These are phyloP conservation scores for Metschnikowia bowlesiae DNA, from an alignment of 805 yeast genomes.

Conservation along the genomic window DNA sequence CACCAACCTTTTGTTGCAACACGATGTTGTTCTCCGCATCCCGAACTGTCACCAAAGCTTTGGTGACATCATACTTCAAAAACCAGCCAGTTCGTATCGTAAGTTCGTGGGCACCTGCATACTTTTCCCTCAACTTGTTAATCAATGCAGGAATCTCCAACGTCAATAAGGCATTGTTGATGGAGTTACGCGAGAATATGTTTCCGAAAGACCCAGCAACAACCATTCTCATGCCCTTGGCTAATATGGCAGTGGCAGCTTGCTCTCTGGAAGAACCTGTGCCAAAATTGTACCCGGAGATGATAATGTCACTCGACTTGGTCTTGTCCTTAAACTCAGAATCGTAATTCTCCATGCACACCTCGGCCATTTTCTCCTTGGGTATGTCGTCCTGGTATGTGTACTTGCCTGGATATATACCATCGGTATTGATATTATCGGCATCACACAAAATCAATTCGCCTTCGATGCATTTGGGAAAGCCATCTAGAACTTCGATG, in stretches of 20 bases:
- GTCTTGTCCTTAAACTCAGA: slow-evolving; percentile 79
- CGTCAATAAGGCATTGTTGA: slow-evolving; percentile 92
- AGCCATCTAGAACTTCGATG: slow-evolving; percentile 81
- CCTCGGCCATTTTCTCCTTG: slow-evolving; percentile 94
- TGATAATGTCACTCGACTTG: slow-evolving; percentile 80
- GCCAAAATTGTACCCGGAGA: slow-evolving; percentile 94
- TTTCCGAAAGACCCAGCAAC: slow-evolving; percentile 98
- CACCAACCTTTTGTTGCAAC: slow-evolving; percentile 86
- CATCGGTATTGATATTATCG: slow-evolving; percentile 95
- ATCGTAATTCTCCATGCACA: slow-evolving; percentile 99
- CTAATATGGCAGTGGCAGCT: slow-evolving; percentile 97
- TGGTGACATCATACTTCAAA: slow-evolving; percentile 88
- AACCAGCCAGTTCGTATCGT: slow-evolving; percentile 95
- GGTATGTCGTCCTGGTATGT: slow-evolving; percentile 98
- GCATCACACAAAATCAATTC: slow-evolving; percentile 95
- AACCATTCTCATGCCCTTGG: slow-evolving; percentile 86
- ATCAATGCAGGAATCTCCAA: slow-evolving; percentile 89
- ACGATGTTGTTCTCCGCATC: slow-evolving; percentile 61
- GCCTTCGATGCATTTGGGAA: slow-evolving; percentile 85
- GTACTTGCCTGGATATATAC: slow-evolving; percentile 98
- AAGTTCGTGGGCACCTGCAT: slow-evolving; percentile 55
- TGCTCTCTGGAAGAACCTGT: slow-evolving; percentile 99
- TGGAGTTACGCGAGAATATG: slow-evolving; percentile 91
- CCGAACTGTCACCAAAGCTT: slow-evolving; percentile 72
- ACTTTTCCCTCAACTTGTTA: slow-evolving; percentile 67